Percentiles rank a stretch among this genome's conserved stretches.
These are phyloP conservation scores for Coffea eugenioides DNA, from an alignment of 257 asterid genomes.

Conservation along the genomic window DNA sequence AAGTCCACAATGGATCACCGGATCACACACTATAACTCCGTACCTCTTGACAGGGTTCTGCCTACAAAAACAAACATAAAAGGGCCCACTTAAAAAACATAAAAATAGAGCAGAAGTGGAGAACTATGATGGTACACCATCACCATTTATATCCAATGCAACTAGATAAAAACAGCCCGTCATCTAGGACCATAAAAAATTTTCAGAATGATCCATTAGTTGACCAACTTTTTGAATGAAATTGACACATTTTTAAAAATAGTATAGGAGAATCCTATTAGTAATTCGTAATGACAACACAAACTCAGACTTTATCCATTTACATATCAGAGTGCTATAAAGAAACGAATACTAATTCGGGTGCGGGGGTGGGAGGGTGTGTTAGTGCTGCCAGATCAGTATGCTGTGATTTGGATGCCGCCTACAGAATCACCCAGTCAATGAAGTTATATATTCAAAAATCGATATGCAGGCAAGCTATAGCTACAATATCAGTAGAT, in stretches of 20 bases:
- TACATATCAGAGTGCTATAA: not conserved
- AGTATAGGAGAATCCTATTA: not conserved
- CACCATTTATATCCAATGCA: not conserved
- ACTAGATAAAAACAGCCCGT: not conserved
- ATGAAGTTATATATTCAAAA: not conserved
- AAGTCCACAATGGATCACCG: slow-evolving; percentile 72
- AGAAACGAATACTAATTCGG: not conserved
- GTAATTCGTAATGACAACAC: not conserved
- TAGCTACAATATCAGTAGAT: not conserved
- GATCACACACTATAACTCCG: slow-evolving; percentile 95
- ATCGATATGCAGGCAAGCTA: not conserved
- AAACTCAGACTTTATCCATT: not conserved
- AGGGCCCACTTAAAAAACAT: not conserved
- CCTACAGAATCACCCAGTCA: not conserved
- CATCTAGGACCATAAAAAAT: not conserved
- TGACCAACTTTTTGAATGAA: not conserved
- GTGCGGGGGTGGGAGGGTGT: not conserved
- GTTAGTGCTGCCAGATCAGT: not conserved
- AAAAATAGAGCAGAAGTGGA: not conserved
- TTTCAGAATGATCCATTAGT: not conserved
- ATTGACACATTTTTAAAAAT: not conserved
- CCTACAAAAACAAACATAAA: slow-evolving; percentile 40
- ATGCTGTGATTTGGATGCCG: not conserved
- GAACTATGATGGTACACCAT: not conserved
- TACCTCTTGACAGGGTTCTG: slow-evolving; percentile 61